Evolutionary conservation across 495 filamentous ascomycete genomes (phyloP).

Genomic region (Xylaria scruposa): DNA sequence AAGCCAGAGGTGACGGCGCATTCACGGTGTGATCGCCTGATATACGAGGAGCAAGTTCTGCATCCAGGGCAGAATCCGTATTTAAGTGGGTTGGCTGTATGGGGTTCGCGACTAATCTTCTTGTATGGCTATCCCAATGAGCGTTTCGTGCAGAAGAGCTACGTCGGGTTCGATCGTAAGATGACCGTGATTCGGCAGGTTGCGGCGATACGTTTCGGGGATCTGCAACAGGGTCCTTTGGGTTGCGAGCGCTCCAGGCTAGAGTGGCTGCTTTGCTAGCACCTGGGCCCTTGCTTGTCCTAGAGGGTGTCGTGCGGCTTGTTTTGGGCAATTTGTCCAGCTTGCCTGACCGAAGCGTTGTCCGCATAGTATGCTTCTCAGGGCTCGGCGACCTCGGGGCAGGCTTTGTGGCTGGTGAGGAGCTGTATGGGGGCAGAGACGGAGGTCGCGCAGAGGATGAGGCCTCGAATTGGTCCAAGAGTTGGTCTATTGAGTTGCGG

Average conservation of each 20-base stretch:
- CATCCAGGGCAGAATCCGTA: conserved; percentile 32
- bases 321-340: conserved; percentile 65
- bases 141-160: conserved; percentile 35
- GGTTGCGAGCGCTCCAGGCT: conserved; percentile 71
- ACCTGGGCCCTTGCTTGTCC: conserved; percentile 48
- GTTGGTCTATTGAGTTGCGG: conserved; percentile 29
- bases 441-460: conserved; percentile 43
- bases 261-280: conserved; percentile 88
- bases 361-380: conserved; percentile 83
- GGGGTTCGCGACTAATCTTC: conserved; percentile 45
- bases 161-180: conserved; percentile 36
- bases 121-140: conserved; percentile 55
- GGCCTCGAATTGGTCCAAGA: conserved; percentile 37
- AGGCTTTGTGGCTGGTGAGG: conserved; percentile 42
- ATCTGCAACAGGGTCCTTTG: conserved; percentile 33
- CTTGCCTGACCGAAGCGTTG: conserved; percentile 73
- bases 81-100: conserved; percentile 34
- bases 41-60: conserved; percentile 35
- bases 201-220: conserved; percentile 25
- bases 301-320: conserved; percentile 41
- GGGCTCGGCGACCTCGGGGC: conserved; percentile 76
- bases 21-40: conserved; percentile 34
- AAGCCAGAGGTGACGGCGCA: conserved; percentile 46
- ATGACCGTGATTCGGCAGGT: conserved; percentile 28
- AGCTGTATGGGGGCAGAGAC: conserved; percentile 36